Evolutionary conservation across 106 monocot genomes (phyloP), one percentile per base, ranked within the genome.

Genomic region (Phalaenopsis aphrodite): DNA sequence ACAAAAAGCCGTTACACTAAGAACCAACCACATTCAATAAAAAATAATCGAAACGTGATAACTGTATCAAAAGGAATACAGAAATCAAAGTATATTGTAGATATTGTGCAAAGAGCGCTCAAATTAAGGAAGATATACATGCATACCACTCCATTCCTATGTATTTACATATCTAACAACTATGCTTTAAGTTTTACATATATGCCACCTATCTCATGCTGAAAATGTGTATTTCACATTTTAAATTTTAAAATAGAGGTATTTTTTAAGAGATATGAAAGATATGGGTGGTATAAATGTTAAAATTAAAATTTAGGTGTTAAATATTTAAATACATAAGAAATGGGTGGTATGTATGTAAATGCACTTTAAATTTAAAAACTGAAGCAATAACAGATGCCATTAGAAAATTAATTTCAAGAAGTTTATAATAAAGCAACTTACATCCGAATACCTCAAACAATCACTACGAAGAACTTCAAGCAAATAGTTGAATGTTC

Each of bases 371-470:
- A 45, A 74, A 69, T 0, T 69, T 19, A 45, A 41, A 74, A 45
- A 5, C 1, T 38, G 43, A 74, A 74, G 43, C 38, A 69, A 12
- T 21, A 69, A 37, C 10, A 37, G 69, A 69, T 69, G 5, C 5
- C 42, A 69, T 74, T 43, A 74, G 43, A 72, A 72, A 74, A 45
- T 7, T 19, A 42, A 74, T 41, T 74, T 61, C 19, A 7, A 74
- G 5, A 42, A 0, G 18, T 14, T 74, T 8, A 69, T 11, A 69
- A 69, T 43, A 9, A 41, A n/a, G 43, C 18, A 55, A 84, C 91
- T 85, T 88, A 97, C 96, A 89, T 97, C 93, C 71, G 90, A 90
- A 19, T 94, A 81, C 56, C 82, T 89, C 18, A 94, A 83, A 15
- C 87, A 77, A 78, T 82, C 80, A 79, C 80, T 79, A 6, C 55